A percentile compares a stretch with the other conserved stretches of the same genome.
phyloP scores from a whole-genome alignment of 305 asterid genomes.

The Plantago coronopus region DNA sequence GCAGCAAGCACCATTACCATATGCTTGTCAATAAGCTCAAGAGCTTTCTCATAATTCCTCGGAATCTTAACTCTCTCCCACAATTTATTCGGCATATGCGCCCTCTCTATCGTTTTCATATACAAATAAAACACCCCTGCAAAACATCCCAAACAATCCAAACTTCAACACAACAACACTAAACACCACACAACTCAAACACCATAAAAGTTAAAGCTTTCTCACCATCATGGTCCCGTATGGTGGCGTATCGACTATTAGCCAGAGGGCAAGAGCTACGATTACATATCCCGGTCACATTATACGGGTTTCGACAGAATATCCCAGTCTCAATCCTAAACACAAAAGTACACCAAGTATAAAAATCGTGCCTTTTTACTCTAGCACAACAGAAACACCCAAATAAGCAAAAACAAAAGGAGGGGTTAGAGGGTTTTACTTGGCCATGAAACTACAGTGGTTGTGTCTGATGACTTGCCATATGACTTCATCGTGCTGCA shows the following conservation, averaged over 20 bases:
- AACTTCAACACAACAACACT: background rate
- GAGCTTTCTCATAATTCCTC: conserved; percentile 76
- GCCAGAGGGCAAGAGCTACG: conserved; percentile 98
- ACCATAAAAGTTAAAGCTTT: too few species aligned
- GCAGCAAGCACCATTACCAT: conserved; percentile 42
- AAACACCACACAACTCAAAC: too few species aligned
- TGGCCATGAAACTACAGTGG: conserved; percentile 95
- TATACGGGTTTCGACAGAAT: conserved; percentile 86
- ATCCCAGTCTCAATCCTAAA: conserved; percentile 72
- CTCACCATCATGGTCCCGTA: conserved; percentile 79
- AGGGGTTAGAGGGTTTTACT: conserved; percentile 32
- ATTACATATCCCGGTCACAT: conserved; percentile 84
- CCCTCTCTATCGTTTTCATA: conserved; percentile 98
- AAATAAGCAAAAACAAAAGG: background rate
- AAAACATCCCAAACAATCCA: conserved; percentile 18
- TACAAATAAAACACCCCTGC: conserved; percentile 84
- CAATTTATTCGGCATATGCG: conserved; percentile 89
- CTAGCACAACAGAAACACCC: background rate
- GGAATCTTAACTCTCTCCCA: conserved; percentile 97
- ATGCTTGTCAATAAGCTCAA: conserved; percentile 81
- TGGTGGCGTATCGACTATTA: conserved; percentile 92
- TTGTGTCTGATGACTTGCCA: conserved; percentile 98
- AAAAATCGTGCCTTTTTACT: background rate
- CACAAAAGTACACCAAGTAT: background rate
- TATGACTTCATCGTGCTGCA: conserved; percentile 98